Evolutionary conservation across 164 flowering plant species (phyloP), one percentile per base, ranked within the genome.

Genomic region (Chloranthus sessilifolius): DNA sequence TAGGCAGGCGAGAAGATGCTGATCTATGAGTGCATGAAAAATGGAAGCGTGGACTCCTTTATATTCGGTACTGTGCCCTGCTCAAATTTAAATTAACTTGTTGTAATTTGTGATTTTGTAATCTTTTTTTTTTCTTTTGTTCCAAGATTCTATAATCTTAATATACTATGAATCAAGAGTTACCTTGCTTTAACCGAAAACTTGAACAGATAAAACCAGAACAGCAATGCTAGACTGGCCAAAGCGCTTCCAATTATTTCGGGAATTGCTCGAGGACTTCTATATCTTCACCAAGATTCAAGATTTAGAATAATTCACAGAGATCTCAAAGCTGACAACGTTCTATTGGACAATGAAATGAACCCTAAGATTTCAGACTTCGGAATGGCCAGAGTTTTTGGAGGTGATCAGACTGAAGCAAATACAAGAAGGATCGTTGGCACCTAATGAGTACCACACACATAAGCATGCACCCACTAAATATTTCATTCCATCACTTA

Each of bases 201-300:
- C n/a, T n/a, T n/a, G n/a, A n/a, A n/a, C n/a, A 48, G 36, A 40
- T 35, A 28, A 21, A 8, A 11, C 3, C 10, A 61, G 25, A 17
- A 26, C 20, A 1, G 14, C 6, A 3, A 43, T 16, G 19, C 29
- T 69, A 14, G 44, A 50, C 25, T 69, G 74, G 67, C 15, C 21
- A 19, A 53, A 10, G 7, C 70, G 74, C 5, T 53, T 48, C 16
- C 53, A 50, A 65, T 72, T 22, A 58, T 61, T 3, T 41, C 10
- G 12, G 73, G 76, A 7, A 59, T 68, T 27, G 66, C 55, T 14
- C 45, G 64, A 10, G 76, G 70, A 4, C 53, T 72, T 12, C 44
- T 72, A 8, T 72, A 72, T 43, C 71, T 72, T 52, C 71, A 68
- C 11, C 43, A 55, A 27, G 66, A 72, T 33, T 72, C 76, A 0